Conservation (phyloP, 140 eudicot genomes). For the Anethum foeniculum region DNA sequence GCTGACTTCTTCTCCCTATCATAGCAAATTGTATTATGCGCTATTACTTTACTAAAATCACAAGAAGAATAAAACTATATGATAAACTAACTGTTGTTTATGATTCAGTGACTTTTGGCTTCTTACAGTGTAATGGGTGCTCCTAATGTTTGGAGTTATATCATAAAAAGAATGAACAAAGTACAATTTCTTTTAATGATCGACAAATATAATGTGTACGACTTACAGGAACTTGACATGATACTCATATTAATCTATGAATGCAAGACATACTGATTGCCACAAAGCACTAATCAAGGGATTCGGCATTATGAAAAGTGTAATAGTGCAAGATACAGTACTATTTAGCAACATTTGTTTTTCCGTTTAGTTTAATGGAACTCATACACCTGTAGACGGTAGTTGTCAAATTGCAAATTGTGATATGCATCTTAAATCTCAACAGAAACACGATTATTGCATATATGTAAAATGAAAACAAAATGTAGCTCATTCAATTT, state of each 20-base stretch:
- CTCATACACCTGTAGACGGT: not conserved
- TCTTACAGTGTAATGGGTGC: not conserved
- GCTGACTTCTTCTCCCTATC: not conserved
- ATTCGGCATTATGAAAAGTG: not conserved
- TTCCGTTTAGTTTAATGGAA: not conserved
- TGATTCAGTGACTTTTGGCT: not conserved
- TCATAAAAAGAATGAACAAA: not conserved
- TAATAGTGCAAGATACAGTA: not conserved
- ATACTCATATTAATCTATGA: not conserved
- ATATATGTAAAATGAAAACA: not conserved
- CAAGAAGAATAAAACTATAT: too few relatives aligned
- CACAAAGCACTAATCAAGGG: not conserved
- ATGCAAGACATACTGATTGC: not conserved
- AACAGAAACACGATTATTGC: not conserved
- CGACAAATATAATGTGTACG: not conserved
- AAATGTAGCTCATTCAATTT: not conserved
- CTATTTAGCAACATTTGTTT: not conserved
- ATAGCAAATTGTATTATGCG: too few relatives aligned
- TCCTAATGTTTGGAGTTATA: not conserved
- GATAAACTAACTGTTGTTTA: too few relatives aligned
- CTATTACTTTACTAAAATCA: too few relatives aligned
- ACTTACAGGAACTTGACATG: not conserved
- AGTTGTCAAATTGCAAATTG: not conserved
- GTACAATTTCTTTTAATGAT: not conserved
- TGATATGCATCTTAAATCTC: not conserved